A percentile compares a stretch with the other conserved stretches of the same genome.
phyloP scores from a whole-genome alignment of 148 eudicot species.

The Camellia sinensis region DNA sequence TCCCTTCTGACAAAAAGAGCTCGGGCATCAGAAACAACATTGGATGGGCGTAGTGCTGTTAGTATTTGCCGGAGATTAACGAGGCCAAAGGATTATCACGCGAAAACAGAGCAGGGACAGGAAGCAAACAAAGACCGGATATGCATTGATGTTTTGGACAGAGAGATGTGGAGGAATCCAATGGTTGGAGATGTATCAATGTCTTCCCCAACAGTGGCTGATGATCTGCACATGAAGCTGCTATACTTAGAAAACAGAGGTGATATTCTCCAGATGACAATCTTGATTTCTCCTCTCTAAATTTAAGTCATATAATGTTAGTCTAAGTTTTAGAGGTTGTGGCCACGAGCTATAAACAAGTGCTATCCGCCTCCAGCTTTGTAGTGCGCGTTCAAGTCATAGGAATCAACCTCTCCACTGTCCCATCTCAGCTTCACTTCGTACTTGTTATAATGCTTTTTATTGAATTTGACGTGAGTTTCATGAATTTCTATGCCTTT shows the following conservation, averaged over 20 bases:
- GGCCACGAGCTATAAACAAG: too few species aligned
- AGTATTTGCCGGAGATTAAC: slow-evolving; percentile 42
- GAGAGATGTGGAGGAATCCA: slow-evolving; percentile 46
- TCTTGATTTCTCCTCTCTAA: not conserved
- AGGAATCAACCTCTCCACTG: too few species aligned
- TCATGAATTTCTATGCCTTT: not conserved
- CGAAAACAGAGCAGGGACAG: slow-evolving; percentile 38
- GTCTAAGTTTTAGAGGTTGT: not conserved
- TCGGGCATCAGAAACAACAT: slow-evolving; percentile 29
- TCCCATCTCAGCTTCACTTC: not conserved
- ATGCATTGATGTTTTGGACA: slow-evolving; percentile 53
- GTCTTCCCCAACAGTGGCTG: slow-evolving; percentile 27
- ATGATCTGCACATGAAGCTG: slow-evolving; percentile 46
- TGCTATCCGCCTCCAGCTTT: too few species aligned
- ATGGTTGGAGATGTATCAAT: slow-evolving; percentile 21
- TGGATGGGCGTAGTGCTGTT: slow-evolving; percentile 45
- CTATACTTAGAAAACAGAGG: slow-evolving; percentile 52
- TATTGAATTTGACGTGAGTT: not conserved
- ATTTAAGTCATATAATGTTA: not conserved
- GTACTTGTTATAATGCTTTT: not conserved
- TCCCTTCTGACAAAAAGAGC: slow-evolving; percentile 43
- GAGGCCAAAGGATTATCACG: slow-evolving; percentile 46
- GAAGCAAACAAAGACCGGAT: slow-evolving; percentile 40
- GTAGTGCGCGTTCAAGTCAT: too few species aligned
- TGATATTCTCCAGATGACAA: not conserved